These are phyloP conservation scores for Tremella yokohamensis DNA, from an alignment of 768 basidiomycete species.

Conservation along the genomic window DNA sequence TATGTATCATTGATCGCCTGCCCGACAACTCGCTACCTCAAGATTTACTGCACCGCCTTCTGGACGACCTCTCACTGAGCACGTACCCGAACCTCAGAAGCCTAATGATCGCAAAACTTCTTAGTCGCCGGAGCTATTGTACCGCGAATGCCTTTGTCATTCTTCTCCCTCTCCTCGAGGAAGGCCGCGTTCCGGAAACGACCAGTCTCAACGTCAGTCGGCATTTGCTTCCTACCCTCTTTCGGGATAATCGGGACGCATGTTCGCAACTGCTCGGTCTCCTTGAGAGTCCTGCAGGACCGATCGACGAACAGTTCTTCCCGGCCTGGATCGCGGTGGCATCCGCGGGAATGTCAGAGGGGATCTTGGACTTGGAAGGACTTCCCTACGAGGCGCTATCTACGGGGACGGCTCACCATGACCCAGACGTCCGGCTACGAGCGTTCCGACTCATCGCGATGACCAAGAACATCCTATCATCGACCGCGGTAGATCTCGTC, in stretches of 20 bases:
- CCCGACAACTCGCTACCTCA: background rate
- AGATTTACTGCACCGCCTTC: background rate
- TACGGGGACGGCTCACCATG: slow-evolving; percentile 27
- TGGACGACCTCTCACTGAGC: background rate
- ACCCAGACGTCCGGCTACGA: slow-evolving; percentile 27
- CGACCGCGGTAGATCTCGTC: slow-evolving; percentile 13
- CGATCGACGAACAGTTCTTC: slow-evolving; percentile 9
- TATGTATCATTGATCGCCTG: background rate
- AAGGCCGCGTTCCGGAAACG: background rate
- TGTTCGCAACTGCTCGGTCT: slow-evolving; percentile 10
- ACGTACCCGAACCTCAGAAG: background rate
- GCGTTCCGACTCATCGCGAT: slow-evolving; percentile 30
- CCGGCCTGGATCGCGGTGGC: slow-evolving; percentile 38
- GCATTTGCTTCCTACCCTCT: slow-evolving; percentile 36
- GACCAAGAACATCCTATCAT: slow-evolving; percentile 14
- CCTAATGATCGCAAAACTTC: background rate
- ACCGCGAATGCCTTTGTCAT: background rate
- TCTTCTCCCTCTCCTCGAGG: background rate
- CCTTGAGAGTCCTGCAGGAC: slow-evolving; percentile 1
- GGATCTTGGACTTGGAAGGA: slow-evolving; percentile 16
- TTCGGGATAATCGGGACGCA: slow-evolving; percentile 16
- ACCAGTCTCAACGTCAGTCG: slow-evolving; percentile 25
- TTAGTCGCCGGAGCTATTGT: background rate
- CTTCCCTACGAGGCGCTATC: slow-evolving; percentile 21
- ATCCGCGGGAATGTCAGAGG: slow-evolving; percentile 27